phyloP scores from a whole-genome alignment of 2,329 filamentous ascomycete genomes.

The Aureobasidium leucospermi region DNA sequence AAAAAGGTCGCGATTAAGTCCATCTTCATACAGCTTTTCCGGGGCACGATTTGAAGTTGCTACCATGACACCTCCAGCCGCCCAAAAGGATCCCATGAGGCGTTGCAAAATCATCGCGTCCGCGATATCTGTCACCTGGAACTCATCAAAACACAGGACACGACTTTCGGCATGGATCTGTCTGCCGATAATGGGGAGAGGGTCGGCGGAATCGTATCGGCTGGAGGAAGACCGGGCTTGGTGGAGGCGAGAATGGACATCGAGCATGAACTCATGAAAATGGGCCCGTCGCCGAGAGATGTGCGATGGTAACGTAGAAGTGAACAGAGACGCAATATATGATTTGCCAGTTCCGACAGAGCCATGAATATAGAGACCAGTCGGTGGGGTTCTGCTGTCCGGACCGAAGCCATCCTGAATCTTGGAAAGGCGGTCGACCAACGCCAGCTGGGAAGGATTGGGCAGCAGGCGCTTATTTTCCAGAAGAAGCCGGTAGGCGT shows the following conservation, averaged over 20 bases:
- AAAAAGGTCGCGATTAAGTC: conserved; percentile 39
- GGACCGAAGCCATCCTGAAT: conserved; percentile 20
- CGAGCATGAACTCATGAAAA: conserved; percentile 76
- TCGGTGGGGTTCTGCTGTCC: conserved; percentile 34
- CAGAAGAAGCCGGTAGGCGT: conserved; percentile 20
- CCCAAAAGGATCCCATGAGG: conserved; percentile 68
- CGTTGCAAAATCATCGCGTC: conserved; percentile 69
- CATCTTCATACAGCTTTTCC: conserved; percentile 44
- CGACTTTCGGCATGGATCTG: conserved; percentile 64
- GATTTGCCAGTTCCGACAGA: conserved; percentile 74
- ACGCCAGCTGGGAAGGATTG: conserved; percentile 19
- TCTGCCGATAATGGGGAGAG: conserved; percentile 59
- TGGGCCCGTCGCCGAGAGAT: conserved; percentile 54
- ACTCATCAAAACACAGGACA: conserved; percentile 72
- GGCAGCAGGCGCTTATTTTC: conserved; percentile 17
- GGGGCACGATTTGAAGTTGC: conserved; percentile 75
- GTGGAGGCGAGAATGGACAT: conserved; percentile 52
- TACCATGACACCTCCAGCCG: conserved; percentile 67
- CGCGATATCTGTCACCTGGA: conserved; percentile 71
- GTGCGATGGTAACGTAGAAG: conserved; percentile 54
- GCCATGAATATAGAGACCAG: conserved; percentile 65
- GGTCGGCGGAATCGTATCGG: conserved; percentile 41
- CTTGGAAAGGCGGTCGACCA: conserved; percentile 19
- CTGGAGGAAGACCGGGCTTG: conserved; percentile 35
- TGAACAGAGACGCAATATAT: conserved; percentile 68